phyloP scores from a whole-genome alignment of 805 yeast genomes.

The Saccharomycopsis sp. region DNA sequence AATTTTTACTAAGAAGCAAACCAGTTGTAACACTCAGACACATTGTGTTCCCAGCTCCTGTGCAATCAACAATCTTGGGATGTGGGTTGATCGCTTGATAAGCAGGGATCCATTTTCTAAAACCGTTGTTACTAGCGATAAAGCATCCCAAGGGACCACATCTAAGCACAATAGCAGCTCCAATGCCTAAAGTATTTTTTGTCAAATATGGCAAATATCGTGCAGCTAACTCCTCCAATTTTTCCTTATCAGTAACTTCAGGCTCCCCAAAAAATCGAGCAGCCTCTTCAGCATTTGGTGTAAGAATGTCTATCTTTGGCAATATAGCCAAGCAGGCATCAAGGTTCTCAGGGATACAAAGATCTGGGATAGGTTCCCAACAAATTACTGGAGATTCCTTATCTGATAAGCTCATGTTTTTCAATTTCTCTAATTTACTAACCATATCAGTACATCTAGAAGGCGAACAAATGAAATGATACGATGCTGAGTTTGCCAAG shows the following conservation, averaged over 20 bases:
- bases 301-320: constrained; percentile 46
- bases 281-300: constrained; percentile 86
- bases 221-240: constrained; percentile 38
- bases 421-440: constrained; percentile 24
- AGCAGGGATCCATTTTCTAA: constrained; percentile 55
- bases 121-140: constrained; percentile 30
- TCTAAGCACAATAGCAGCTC: constrained; percentile 53
- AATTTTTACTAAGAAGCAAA: constrained; percentile 40
- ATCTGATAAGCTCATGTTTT: constrained; percentile 19
- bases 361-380: constrained; percentile 87
- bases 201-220: constrained; percentile 37
- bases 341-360: constrained; percentile 49
- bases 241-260: constrained; percentile 35
- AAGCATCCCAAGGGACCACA: constrained; percentile 74
- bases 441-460: constrained; percentile 48
- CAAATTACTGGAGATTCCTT: constrained; percentile 32
- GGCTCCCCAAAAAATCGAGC: constrained; percentile 50
- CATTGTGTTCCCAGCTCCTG: constrained; percentile 92
- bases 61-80: constrained; percentile 68
- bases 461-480: constrained; percentile 74
- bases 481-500: constrained; percentile 36
- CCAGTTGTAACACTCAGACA: constrained; percentile 75
- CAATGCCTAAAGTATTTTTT: constrained; percentile 25
- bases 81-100: constrained; percentile 46
- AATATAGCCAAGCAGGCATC: constrained; percentile 33